Evolutionary conservation across 2,329 filamentous ascomycete genomes (phyloP), one percentile per base, ranked within the genome.

Genomic region (Bipolaris zeicola): DNA sequence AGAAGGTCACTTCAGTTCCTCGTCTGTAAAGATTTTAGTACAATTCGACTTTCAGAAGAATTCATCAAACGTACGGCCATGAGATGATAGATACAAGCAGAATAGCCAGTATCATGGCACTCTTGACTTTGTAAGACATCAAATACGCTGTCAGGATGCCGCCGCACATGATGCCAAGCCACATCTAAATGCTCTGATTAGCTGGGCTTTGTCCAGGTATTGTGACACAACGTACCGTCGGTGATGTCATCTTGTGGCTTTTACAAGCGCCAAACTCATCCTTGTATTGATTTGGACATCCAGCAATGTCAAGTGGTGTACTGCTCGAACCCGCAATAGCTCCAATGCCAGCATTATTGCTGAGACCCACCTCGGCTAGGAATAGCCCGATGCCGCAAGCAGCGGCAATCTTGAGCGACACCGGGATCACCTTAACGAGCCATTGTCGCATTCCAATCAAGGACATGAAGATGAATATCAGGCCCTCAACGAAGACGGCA

Each of bases 361-460:
- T 92, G 50, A 91, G 80, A 10, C 89, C 89, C 60, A 91, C 89
- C 49, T 90, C 78, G 16, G 89, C 87, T 52, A 95, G 82, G 73
- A 94, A 96, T 1, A 96, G 80, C 10, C 92, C 92, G 61, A 96
- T 96, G 62, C 92, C 92, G 57, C 91, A 91, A 55, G 90, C 90
- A 13, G 89, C 92, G 10, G 92, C 92, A 57, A 96, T 86, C 77
- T 96, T 96, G 75, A 96, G 90, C 42, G 89, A 92, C 22, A 86
- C 84, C 0, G 92, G 92, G 52, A 96, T 91, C 44, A 89, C 84
- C 58, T 91, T 87, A 16, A 92, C 92, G 24, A 96, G 85, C 91
- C 91, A 96, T 74, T 96, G 92, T 13, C 92, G 88, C 79, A 96
- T 83, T 36, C 92, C 92, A 50, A 93, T 81, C 34, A 96, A 73